Base-by-base conservation (phyloP, 495 filamentous ascomycete genomes). In the Wilcoxina mikolae region DNA sequence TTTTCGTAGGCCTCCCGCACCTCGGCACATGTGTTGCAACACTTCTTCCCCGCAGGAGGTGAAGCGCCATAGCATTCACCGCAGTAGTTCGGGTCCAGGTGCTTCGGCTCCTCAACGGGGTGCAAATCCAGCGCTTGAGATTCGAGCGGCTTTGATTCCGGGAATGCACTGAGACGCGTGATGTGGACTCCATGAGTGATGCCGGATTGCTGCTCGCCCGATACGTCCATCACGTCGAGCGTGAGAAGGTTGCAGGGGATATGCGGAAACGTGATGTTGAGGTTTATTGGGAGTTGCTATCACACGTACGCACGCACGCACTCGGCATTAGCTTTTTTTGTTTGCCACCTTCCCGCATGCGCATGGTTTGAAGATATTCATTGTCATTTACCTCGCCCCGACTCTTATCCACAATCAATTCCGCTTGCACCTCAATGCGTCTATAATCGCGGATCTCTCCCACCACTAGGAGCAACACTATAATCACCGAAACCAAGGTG, bases 201-300 rank as follows among this genome's bases (percentile, higher is more conserved):
- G 39, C 91, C 93, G 47, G 83, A 81, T 66, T 98, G 91, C 65
- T 95, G 83, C 68, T 98, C 91, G 39, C 91, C 91, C 12, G 85
- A 93, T 10, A 98, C 89, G 69, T 98, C 91, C 91, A 98, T 96
- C 33, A 98, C 90, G 66, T 98, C 91, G 58, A 98, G 79, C 15
- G 91, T 95, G 49, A 96, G 71, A 45, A 98, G 80, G 69, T 96
- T 89, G 72, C 91, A 98, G 28, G 91, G 91, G 27, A 98, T 74
- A 28, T 81, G 81, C 3, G 93, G 91, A 69, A 98, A 98, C 18
- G 85, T 90, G 59, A 98, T 85, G 74, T 98, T 98, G 72, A 98
- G 76, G 68, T 94, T 87, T 57, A 98, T 98, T 62, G 96, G 91
- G 86, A 98, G 95, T 67, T 87, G 83, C 73, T 98, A 86, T 55